A percentile compares a stretch with the other conserved stretches of the same genome.
Evolutionary conservation across 345 rosid genomes (phyloP).

Genomic region (Fremontodendron californicum): DNA sequence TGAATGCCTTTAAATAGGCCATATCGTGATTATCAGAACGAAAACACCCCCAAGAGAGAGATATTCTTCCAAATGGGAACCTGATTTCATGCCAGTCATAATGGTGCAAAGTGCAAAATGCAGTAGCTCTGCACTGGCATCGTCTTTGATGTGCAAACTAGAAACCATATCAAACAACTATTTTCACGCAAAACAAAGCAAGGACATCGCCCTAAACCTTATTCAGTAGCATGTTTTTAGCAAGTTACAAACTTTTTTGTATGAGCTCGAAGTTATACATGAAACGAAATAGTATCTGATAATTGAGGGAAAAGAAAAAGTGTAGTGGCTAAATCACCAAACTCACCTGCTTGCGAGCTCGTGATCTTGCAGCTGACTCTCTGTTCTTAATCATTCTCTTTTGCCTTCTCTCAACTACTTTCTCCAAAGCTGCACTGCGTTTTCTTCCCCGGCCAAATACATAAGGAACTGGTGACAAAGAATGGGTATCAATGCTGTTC

Average conservation of each 20-base stretch:
- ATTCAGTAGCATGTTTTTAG: too few relatives aligned
- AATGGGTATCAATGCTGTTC: conserved; percentile 51
- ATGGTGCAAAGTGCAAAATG: conserved; percentile 2
- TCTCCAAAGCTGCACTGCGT: conserved; percentile 59
- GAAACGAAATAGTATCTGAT: neutral
- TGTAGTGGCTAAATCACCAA: conserved; percentile 13
- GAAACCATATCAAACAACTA: neutral
- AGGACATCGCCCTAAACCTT: neutral
- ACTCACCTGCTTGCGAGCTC: conserved; percentile 96
- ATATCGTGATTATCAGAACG: too few relatives aligned
- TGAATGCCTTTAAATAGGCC: too few relatives aligned
- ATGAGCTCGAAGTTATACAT: neutral
- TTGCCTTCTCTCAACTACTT: conserved; percentile 93
- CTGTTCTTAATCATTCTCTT: conserved; percentile 95
- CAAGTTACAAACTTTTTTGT: neutral
- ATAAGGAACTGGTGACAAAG: conserved; percentile 74
- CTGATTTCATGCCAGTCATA: neutral
- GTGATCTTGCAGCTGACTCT: conserved; percentile 94
- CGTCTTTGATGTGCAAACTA: neutral
- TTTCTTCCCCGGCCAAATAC: conserved; percentile 67
- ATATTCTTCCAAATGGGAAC: neutral
- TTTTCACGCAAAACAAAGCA: neutral
- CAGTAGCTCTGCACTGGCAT: neutral
- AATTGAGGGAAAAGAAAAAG: neutral
- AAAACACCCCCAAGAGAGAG: too few relatives aligned